Conservation (phyloP, 2,329 filamentous ascomycete genomes). For the Calcarisporium arbuscula region DNA sequence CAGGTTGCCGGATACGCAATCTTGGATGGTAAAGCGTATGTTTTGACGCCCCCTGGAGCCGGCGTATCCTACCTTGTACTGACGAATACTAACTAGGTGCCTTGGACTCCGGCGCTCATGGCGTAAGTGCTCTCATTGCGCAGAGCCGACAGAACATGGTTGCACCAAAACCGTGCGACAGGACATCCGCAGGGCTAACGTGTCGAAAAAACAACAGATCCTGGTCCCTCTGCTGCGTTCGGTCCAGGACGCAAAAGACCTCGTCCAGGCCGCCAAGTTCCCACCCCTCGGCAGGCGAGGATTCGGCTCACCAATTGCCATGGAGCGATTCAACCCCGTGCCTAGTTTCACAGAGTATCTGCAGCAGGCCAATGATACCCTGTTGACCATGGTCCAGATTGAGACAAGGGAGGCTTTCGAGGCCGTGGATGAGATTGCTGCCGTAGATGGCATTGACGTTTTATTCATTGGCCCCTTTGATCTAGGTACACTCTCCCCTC, state of each 20-base stretch:
- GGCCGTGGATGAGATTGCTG: constrained; percentile 54
- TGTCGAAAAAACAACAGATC: constrained; percentile 16
- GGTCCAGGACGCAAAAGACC: constrained; percentile 36
- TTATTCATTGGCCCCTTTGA: constrained; percentile 63
- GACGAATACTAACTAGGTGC: constrained; percentile 25
- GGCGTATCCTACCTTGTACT: too few relatives aligned
- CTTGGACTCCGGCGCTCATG: constrained; percentile 45
- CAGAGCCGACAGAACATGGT: background rate
- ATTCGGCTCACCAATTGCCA: constrained; percentile 42
- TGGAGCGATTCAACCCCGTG: constrained; percentile 34
- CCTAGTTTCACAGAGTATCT: constrained; percentile 42
- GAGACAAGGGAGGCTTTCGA: constrained; percentile 59
- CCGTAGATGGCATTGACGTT: constrained; percentile 53
- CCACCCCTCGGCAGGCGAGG: constrained; percentile 42
- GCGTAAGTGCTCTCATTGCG: constrained; percentile 26
- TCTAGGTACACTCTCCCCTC: constrained; percentile 33
- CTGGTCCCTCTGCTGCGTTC: constrained; percentile 40
- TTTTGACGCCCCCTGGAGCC: too few relatives aligned
- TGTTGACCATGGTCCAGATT: constrained; percentile 62
- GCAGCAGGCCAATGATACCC: constrained; percentile 40
- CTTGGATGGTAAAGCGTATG: constrained; percentile 40
- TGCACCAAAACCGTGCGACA: background rate
- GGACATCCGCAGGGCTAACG: too few relatives aligned
- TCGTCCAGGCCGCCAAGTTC: constrained; percentile 44
- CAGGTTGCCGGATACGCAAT: constrained; percentile 46